These are phyloP conservation scores for Populus pruinosa DNA, from an alignment of 345 rosid genomes.

Conservation along the genomic window DNA sequence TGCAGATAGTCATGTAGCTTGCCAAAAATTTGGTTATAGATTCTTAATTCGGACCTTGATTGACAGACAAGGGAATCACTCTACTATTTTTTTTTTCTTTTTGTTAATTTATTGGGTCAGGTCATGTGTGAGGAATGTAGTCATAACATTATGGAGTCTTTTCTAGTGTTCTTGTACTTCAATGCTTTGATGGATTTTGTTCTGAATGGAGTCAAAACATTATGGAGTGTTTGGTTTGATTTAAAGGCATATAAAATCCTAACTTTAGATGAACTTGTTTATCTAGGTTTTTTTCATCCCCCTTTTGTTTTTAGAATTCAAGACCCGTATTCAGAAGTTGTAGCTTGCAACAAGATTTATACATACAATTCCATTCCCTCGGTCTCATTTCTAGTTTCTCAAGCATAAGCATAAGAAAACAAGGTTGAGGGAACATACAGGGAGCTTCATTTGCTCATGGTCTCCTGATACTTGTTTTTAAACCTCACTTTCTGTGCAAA, in stretches of 20 bases:
- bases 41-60: slow-evolving; percentile 1
- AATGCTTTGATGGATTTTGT: background rate
- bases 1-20: slow-evolving; percentile 42
- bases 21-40: slow-evolving; percentile 10
- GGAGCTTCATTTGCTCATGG: background rate
- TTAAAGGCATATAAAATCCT: background rate
- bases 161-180: background rate
- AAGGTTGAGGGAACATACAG: background rate
- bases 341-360: background rate
- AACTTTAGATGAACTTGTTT: background rate
- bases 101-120: slow-evolving; percentile 6
- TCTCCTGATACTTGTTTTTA: background rate
- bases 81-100: slow-evolving; percentile 1
- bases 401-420: background rate
- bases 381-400: background rate
- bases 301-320: background rate
- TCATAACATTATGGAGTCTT: too few species aligned
- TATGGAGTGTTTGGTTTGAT: slow-evolving; percentile 3
- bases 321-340: background rate
- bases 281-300: background rate
- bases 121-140: slow-evolving; percentile 2
- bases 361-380: background rate
- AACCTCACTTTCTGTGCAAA: background rate
- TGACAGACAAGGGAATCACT: slow-evolving; percentile 6
- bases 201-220: background rate